These are phyloP conservation scores for Ganoderma lucidum DNA, from an alignment of 1,284 basidiomycete species.

Conservation along the genomic window DNA sequence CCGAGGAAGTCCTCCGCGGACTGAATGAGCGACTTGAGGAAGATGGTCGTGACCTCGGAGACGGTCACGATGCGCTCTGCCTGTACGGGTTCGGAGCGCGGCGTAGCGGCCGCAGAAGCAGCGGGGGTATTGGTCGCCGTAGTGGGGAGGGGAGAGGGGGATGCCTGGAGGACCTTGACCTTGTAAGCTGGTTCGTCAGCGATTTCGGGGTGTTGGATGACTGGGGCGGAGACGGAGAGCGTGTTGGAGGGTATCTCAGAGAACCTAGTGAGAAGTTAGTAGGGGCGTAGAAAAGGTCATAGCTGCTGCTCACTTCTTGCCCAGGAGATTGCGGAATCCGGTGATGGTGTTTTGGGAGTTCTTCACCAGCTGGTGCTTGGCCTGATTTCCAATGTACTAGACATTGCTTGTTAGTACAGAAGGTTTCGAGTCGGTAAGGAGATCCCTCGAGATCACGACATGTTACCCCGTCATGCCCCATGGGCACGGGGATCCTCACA, in stretches of 20 bases:
- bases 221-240: slow-evolving; percentile 63
- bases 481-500: no score
- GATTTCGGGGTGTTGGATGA: slow-evolving; percentile 80
- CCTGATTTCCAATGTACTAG: slow-evolving; percentile 97
- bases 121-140: slow-evolving; percentile 68
- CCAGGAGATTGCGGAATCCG: slow-evolving; percentile 93
- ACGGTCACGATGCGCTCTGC: slow-evolving; percentile 83
- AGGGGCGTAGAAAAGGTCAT: background rate
- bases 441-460: no score
- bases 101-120: slow-evolving; percentile 75
- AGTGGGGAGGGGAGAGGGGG: slow-evolving; percentile 64
- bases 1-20: slow-evolving; percentile 96
- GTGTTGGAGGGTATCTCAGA: slow-evolving; percentile 73
- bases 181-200: slow-evolving; percentile 86
- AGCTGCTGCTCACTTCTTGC: slow-evolving; percentile 76
- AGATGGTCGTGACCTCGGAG: slow-evolving; percentile 87
- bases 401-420: background rate
- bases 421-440: background rate
- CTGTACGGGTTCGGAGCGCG: slow-evolving; percentile 81
- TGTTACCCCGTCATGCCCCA: no score
- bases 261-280: slow-evolving; percentile 55
- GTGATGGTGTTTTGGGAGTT: slow-evolving; percentile 95
- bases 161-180: slow-evolving; percentile 82
- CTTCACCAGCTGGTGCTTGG: slow-evolving; percentile 94
- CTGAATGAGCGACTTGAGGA: slow-evolving; percentile 85